These are phyloP conservation scores for Suillus paluster DNA, from an alignment of 768 basidiomycete genomes.

Conservation along the genomic window DNA sequence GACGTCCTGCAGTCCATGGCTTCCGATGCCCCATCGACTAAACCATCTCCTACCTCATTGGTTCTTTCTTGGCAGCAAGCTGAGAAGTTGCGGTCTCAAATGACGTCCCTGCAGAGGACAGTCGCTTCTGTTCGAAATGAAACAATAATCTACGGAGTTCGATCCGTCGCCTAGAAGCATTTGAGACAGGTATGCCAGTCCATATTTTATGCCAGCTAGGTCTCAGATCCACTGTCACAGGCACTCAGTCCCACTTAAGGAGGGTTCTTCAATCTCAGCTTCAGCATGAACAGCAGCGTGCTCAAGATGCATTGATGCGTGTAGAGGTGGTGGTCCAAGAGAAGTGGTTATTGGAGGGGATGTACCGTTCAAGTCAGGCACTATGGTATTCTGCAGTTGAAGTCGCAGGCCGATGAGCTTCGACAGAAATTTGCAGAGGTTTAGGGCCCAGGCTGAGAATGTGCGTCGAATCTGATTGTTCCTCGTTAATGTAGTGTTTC, in stretches of 20 bases:
- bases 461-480: slow-evolving; percentile 21
- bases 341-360: slow-evolving; percentile 26
- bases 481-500: too few species aligned
- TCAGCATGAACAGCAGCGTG: slow-evolving; percentile 15
- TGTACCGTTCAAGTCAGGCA: slow-evolving; percentile 13
- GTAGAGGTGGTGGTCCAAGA: slow-evolving; percentile 26
- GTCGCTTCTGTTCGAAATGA: neutral
- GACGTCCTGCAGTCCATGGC: slow-evolving; percentile 33
- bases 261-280: slow-evolving; percentile 27
- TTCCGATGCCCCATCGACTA: slow-evolving; percentile 39
- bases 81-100: neutral
- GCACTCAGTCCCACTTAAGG: neutral
- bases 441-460: slow-evolving; percentile 5
- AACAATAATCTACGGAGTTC: neutral
- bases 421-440: slow-evolving; percentile 10
- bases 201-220: too few species aligned
- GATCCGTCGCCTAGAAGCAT: neutral
- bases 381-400: slow-evolving; percentile 25
- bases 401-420: slow-evolving; percentile 14
- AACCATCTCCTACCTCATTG: slow-evolving; percentile 24
- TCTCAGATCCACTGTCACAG: neutral
- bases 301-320: slow-evolving; percentile 3
- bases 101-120: neutral
- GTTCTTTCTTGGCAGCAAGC: slow-evolving; percentile 8
- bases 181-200: slow-evolving; percentile 25